Evolutionary conservation across 1,284 basidiomycete genomes (phyloP).

Genomic region (Earliella scabrosa): DNA sequence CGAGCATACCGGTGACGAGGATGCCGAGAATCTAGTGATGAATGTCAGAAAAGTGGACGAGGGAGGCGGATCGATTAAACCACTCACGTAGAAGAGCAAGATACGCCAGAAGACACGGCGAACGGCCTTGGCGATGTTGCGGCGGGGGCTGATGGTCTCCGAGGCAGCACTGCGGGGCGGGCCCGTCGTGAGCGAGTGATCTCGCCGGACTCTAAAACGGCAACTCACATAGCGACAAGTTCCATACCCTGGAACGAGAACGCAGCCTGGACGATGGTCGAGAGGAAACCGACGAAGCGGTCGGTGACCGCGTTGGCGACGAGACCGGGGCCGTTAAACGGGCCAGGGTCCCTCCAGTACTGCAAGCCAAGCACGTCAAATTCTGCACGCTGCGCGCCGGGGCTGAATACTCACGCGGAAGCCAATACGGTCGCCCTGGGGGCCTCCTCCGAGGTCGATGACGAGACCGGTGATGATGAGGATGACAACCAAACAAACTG

Average conservation of each 20-base stretch:
- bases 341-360: constrained; percentile 78
- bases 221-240: constrained; percentile 72
- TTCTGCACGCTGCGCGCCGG: neutral
- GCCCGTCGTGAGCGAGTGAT: neutral
- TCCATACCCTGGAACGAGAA: constrained; percentile 89
- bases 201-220: constrained; percentile 9
- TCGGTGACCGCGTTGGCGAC: constrained; percentile 48
- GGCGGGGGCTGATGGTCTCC: constrained; percentile 75
- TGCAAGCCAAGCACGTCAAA: constrained; percentile 28
- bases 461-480: constrained; percentile 69
- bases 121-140: constrained; percentile 82
- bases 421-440: constrained; percentile 58
- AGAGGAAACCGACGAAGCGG: constrained; percentile 71
- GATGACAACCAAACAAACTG: constrained; percentile 61
- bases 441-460: constrained; percentile 75
- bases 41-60: too few species aligned
- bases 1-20: constrained; percentile 79
- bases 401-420: constrained; percentile 50
- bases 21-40: constrained; percentile 64
- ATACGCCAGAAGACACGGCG: constrained; percentile 83
- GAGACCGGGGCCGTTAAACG: constrained; percentile 52
- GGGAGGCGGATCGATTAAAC: too few species aligned
- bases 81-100: constrained; percentile 69
- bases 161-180: constrained; percentile 59
- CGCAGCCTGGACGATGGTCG: constrained; percentile 75